Evolutionary conservation across 1,139 yeast genomes (phyloP), one percentile per base, ranked within the genome.

Genomic region (Yamadazyma membranifaciens): DNA sequence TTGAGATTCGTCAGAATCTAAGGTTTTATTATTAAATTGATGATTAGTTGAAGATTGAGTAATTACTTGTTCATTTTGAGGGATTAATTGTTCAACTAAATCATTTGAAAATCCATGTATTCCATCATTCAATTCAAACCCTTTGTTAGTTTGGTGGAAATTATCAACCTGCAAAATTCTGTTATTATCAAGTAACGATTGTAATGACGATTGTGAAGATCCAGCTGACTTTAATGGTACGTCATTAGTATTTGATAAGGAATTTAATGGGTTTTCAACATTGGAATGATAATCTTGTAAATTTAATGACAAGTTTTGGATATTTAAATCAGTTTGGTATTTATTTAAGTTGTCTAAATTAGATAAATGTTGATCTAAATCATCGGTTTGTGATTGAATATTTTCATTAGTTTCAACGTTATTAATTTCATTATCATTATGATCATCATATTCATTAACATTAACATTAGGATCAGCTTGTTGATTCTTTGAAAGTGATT

Each of bases 191-290:
- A 59, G 47, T 39, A 72, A 59, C 2, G 75, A 69, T 48, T 67
- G 75, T 37, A 72, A 59, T 6, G 76, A 70, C 2, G 75, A 68
- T 48, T 69, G 74, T 3, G 76, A 70, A 9, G 75, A 67, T 10
- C 72, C 73, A 4, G 67, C 67, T 4, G 71, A 64, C 43, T 58
- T 59, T 38, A 67, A 53, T 10, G 44, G 51, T 12, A 62, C 59
- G 34, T 65, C 71, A 12, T 60, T 56, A 2, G 62, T 46, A 30
- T 57, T 56, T 2, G 62, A 50, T 30, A 69, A 57, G 0, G 70
- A 65, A 39, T 61, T 55, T 38, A 69, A 56, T 3, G 74, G 75
- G 45, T 65, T 62, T 37, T 66, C 70, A 20, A 62, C 49, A 9
- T 48, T 49, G 4, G 48, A 42, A 9, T 50, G 44, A 10, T 62